Evolutionary conservation across 768 basidiomycete species (phyloP).

Genomic region (Naganishia kalamii): DNA sequence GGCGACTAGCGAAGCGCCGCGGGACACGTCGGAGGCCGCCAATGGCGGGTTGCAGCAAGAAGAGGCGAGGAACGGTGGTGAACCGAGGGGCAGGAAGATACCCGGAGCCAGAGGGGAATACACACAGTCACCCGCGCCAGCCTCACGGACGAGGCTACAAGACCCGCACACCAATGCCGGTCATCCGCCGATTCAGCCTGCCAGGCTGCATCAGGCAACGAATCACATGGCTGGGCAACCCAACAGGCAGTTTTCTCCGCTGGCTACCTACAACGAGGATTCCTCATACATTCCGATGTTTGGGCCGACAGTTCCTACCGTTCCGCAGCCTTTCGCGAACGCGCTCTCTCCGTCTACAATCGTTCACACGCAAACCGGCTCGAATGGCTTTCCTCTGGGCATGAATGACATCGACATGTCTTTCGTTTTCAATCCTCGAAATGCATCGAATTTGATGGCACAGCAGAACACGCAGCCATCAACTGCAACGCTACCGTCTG

Average conservation of each 20-base stretch:
- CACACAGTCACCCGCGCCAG: too few relatives aligned
- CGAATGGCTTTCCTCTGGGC: neutral
- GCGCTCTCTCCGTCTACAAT: neutral
- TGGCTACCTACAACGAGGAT: neutral
- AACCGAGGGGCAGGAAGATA: too few relatives aligned
- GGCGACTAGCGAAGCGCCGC: neutral
- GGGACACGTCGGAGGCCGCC: neutral
- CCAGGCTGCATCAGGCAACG: too few relatives aligned
- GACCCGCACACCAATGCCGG: too few relatives aligned
- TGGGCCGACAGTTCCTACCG: neutral
- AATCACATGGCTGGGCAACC: too few relatives aligned
- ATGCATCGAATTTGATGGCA: neutral
- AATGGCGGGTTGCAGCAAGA: neutral
- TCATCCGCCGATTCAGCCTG: too few relatives aligned
- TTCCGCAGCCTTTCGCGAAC: neutral
- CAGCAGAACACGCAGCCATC: neutral
- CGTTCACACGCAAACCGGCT: neutral
- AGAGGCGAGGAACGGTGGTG: neutral
- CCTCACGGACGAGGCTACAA: too few relatives aligned
- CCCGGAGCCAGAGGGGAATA: too few relatives aligned
- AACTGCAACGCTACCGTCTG: neutral
- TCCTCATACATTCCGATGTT: neutral
- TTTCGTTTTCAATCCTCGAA: neutral
- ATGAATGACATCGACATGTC: constrained; percentile 1
- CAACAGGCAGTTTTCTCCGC: too few relatives aligned